Evolutionary conservation across 805 yeast species (phyloP), one percentile per base, ranked within the genome.

Genomic region (Lipomyces oligophaga): DNA sequence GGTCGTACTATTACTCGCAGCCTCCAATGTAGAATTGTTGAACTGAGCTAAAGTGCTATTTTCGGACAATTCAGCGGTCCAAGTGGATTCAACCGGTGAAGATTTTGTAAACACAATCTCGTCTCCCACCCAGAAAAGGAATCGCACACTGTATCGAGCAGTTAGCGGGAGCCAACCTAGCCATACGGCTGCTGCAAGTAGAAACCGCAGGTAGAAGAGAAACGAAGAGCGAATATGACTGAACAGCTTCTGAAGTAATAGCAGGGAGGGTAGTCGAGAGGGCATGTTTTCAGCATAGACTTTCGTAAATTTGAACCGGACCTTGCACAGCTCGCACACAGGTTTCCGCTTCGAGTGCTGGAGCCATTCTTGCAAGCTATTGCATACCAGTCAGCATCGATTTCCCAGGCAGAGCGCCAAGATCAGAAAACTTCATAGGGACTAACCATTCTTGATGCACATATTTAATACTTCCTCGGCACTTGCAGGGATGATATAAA

Each of bases 391-490:
- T 25, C 10, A 27, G n/a, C 16, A 8, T 22, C 5, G 18, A 34
- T 32, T n/a, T 25, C 31, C 32, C 32, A 4, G 3, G 24, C 18
- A 34, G n/a, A 15, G n/a, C 8, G 3, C 19, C 22, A n/a, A 22
- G 26, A n/a, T 15, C 24, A 10, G 38, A 3, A 13, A 25, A 19
- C 15, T 31, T 11, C 8, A 11, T 19, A 10, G 16, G 46, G 34
- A 6, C 64, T 41, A 52, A 62, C 65, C 99, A 93, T 45, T 83
- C 94, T 64, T 90, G 95, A 64, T 93, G 99, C 43, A 93, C 85
- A 60, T 81, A 89, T 63, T 83, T 83, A 63, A 93, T 94, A 11
- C 95, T 83, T 1, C 99, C 99, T 43, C 87, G 74, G 67, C 98
- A 93, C 60, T 78, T 81, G 67, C 99, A 93, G 2, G 98, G 98